Evolutionary conservation across 495 filamentous ascomycete genomes (phyloP).

Genomic region (Lepraria neglecta): DNA sequence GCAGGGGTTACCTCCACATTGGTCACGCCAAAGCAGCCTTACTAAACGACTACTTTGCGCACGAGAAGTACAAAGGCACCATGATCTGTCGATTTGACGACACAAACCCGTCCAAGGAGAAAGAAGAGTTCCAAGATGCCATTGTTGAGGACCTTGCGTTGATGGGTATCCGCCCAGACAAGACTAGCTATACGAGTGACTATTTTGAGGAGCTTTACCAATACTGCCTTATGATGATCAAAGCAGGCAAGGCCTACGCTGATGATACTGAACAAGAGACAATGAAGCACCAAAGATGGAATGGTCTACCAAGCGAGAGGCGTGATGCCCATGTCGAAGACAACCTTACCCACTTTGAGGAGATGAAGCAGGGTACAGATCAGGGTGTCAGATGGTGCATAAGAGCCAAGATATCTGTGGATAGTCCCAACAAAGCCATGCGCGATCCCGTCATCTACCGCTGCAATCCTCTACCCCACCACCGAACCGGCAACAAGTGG

Average conservation of each 20-base stretch:
- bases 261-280: conserved; percentile 84
- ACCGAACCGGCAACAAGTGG: conserved; percentile 83
- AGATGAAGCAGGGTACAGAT: conserved; percentile 76
- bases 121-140: conserved; percentile 82
- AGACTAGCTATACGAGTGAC: conserved; percentile 73
- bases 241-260: conserved; percentile 77
- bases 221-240: conserved; percentile 69
- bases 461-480: conserved; percentile 70
- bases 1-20: conserved; percentile 80
- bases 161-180: conserved; percentile 81
- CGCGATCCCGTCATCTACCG: conserved; percentile 93
- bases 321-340: conserved; percentile 75
- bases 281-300: conserved; percentile 73
- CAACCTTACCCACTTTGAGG: conserved; percentile 71
- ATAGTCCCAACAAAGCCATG: conserved; percentile 47
- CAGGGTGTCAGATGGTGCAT: conserved; percentile 78
- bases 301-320: conserved; percentile 66
- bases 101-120: conserved; percentile 90
- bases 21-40: conserved; percentile 91
- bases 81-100: conserved; percentile 84
- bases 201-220: conserved; percentile 87
- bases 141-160: conserved; percentile 80
- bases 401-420: conserved; percentile 77
- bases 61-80: conserved; percentile 78
- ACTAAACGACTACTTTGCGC: conserved; percentile 89